Evolutionary conservation across 768 basidiomycete genomes (phyloP).

Genomic region (Panaeolus cyanescens): DNA sequence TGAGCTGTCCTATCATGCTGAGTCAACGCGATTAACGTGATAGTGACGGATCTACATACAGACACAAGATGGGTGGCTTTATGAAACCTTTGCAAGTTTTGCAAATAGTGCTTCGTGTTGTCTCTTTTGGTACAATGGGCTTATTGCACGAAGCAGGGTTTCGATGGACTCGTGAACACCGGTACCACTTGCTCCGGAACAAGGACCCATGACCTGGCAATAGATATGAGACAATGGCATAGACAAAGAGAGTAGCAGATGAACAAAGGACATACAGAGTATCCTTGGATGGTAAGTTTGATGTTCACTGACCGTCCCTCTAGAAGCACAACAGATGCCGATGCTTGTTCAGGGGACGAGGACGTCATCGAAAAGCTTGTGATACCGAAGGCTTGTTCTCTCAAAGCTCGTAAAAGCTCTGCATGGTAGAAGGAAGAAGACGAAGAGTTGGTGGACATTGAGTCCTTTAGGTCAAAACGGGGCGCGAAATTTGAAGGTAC

Average conservation of each 20-base stretch:
- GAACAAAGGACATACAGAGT: slow-evolving; percentile 41
- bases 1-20: slow-evolving; percentile 1
- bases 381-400: slow-evolving; percentile 62
- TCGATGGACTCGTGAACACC: slow-evolving; percentile 61
- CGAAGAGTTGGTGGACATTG: slow-evolving; percentile 16
- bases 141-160: slow-evolving; percentile 52
- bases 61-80: slow-evolving; percentile 10
- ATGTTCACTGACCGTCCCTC: slow-evolving; percentile 54
- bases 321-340: slow-evolving; percentile 53
- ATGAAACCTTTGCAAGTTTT: slow-evolving; percentile 47
- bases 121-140: slow-evolving; percentile 52
- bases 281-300: slow-evolving; percentile 54
- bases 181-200: not conserved
- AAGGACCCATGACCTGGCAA: slow-evolving; percentile 8
- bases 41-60: not conserved
- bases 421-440: slow-evolving; percentile 38
- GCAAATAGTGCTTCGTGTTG: slow-evolving; percentile 47
- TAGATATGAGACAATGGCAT: not conserved
- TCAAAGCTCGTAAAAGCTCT: slow-evolving; percentile 57
- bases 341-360: slow-evolving; percentile 46
- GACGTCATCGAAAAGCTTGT: slow-evolving; percentile 42
- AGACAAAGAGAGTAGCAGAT: not conserved
- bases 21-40: not conserved
- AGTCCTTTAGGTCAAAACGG: slow-evolving; percentile 10
- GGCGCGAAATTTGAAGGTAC: slow-evolving; percentile 14